Percentiles rank a stretch among this genome's conserved stretches.
Evolutionary conservation across 768 basidiomycete species (phyloP).

Genomic region (Mycena epipterygia): DNA sequence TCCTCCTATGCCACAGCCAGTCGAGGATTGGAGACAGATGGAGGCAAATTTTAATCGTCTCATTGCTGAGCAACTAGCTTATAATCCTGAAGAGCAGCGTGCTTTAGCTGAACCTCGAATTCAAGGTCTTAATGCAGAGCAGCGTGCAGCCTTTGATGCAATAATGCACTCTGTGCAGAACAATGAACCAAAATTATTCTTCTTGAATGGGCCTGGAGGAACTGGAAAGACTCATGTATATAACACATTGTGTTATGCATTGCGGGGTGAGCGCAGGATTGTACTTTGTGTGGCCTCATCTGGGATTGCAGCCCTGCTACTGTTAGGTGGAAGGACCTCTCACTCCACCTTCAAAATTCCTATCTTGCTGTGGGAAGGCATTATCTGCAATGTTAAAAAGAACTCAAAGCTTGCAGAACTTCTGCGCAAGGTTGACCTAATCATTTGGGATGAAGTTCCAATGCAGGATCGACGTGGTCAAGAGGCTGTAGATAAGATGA

Average conservation of each 20-base stretch:
- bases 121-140: slow-evolving; percentile 47
- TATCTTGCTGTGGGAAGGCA: slow-evolving; percentile 32
- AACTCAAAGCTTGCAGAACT: slow-evolving; percentile 42
- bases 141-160: slow-evolving; percentile 44
- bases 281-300: slow-evolving; percentile 64
- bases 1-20: slow-evolving; percentile 33
- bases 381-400: slow-evolving; percentile 47
- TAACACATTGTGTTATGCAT: slow-evolving; percentile 44
- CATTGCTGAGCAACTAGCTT: slow-evolving; percentile 7
- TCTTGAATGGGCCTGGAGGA: slow-evolving; percentile 42
- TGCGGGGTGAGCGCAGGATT: slow-evolving; percentile 47
- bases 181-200: slow-evolving; percentile 46
- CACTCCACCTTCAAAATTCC: slow-evolving; percentile 67
- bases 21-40: slow-evolving; percentile 32
- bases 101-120: neutral
- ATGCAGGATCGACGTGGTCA: slow-evolving; percentile 49
- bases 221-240: slow-evolving; percentile 19
- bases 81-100: slow-evolving; percentile 24
- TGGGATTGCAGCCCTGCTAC: slow-evolving; percentile 61
- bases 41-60: slow-evolving; percentile 28
- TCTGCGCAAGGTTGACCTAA: slow-evolving; percentile 42
- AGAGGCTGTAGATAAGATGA: slow-evolving; percentile 51
- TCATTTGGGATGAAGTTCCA: slow-evolving; percentile 56
- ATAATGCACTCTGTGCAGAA: slow-evolving; percentile 45
- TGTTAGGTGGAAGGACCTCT: slow-evolving; percentile 59